phyloP scores from a whole-genome alignment of 306 rosid genomes.

The Rosa chinensis region DNA sequence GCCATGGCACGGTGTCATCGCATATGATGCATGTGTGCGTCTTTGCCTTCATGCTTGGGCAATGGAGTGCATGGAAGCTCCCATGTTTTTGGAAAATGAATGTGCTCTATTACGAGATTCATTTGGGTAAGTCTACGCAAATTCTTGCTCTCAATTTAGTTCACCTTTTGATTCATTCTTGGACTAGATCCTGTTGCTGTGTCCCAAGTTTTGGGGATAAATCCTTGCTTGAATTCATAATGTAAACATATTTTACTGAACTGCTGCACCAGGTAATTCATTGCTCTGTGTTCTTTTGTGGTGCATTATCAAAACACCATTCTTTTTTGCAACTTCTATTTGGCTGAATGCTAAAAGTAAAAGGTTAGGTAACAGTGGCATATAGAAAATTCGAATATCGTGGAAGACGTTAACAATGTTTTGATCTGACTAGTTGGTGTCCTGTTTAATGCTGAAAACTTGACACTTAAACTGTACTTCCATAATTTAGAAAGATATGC shows the following conservation, averaged over 20 bases:
- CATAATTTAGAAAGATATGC: background rate
- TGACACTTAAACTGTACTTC: background rate
- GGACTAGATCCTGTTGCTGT: background rate
- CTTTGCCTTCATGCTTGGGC: conserved; percentile 99
- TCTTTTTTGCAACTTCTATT: background rate
- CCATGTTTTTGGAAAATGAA: conserved; percentile 92
- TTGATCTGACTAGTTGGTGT: background rate
- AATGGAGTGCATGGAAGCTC: conserved; percentile 98
- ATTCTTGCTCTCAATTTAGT: conserved; percentile 6
- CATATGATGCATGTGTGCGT: conserved; percentile 96
- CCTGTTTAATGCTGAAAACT: background rate
- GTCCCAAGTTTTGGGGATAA: background rate
- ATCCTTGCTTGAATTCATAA: background rate
- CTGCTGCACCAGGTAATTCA: background rate
- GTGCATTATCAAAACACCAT: background rate
- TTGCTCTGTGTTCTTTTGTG: background rate
- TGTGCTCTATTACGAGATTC: conserved; percentile 84
- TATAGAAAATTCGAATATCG: background rate
- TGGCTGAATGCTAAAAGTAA: background rate
- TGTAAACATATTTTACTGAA: background rate
- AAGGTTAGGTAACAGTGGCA: background rate
- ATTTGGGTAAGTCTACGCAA: conserved; percentile 63
- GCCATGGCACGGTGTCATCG: conserved; percentile 88
- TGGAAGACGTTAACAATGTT: background rate
- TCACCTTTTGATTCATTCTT: background rate